Evolutionary conservation across 768 basidiomycete genomes (phyloP).

Genomic region (Mycena leptocephala): DNA sequence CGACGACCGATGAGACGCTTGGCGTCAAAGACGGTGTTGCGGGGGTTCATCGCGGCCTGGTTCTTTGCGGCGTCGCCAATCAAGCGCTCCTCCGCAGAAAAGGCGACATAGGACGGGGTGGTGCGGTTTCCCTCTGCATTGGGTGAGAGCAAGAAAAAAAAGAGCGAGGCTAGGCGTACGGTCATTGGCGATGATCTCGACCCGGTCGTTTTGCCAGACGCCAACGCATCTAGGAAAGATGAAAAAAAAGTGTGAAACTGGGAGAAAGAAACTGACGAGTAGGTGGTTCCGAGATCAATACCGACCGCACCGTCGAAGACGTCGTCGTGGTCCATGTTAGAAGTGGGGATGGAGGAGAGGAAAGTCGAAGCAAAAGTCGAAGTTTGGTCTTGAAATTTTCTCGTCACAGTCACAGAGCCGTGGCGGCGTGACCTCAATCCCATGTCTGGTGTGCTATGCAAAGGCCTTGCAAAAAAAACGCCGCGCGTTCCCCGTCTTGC

Average conservation of each 20-base stretch:
- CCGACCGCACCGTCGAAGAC: conserved; percentile 97
- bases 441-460: conserved; percentile 5
- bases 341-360: conserved; percentile 49
- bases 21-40: conserved; percentile 99
- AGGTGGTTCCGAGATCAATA: conserved; percentile 97
- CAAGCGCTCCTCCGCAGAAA: conserved; percentile 95
- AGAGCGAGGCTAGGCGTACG: conserved; percentile 66
- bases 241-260: conserved; percentile 38
- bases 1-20: conserved; percentile 99
- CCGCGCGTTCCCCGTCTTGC: conserved; percentile 19
- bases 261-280: conserved; percentile 75
- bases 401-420: background rate
- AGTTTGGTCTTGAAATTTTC: too few relatives aligned
- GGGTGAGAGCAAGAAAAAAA: conserved; percentile 21
- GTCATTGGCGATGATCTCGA: conserved; percentile 99
- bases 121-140: conserved; percentile 95
- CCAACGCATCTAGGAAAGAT: conserved; percentile 86
- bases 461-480: background rate
- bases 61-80: conserved; percentile 99
- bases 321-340: conserved; percentile 94
- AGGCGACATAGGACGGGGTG: conserved; percentile 99
- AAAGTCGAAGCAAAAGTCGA: conserved; percentile 61
- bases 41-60: conserved; percentile 99
- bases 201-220: conserved; percentile 99
- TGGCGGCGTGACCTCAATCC: conserved; percentile 47